Conservation (phyloP, 768 basidiomycete genomes). For the Mycena latifolia region DNA sequence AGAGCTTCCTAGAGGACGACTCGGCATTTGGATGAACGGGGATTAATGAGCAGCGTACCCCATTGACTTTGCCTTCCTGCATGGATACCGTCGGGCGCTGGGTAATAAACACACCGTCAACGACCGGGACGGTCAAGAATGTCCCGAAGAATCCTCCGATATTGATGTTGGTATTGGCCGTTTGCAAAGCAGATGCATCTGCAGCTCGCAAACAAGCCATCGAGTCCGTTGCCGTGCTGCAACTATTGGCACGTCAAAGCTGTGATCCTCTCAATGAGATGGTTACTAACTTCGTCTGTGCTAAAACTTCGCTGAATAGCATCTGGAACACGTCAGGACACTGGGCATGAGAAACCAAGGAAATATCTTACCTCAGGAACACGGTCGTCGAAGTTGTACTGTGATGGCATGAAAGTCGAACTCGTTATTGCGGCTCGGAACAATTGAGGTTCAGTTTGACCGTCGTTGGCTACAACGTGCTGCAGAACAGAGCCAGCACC, state of each 20-base stretch:
- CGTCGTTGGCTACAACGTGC: slow-evolving; percentile 48
- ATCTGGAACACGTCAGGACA: slow-evolving; percentile 19
- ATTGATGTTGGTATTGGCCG: slow-evolving; percentile 43
- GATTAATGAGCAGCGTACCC: slow-evolving; percentile 39
- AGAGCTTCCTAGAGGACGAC: slow-evolving; percentile 37
- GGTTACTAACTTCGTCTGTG: slow-evolving; percentile 35
- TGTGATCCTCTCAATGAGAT: not conserved
- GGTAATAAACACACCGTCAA: slow-evolving; percentile 50
- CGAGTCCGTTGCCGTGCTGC: slow-evolving; percentile 32
- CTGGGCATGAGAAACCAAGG: not conserved
- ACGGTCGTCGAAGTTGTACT: slow-evolving; percentile 47
- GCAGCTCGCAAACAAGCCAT: no score
- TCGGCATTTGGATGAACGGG: not conserved
- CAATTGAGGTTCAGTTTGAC: slow-evolving; percentile 46
- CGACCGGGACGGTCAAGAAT: slow-evolving; percentile 46
- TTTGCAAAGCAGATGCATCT: slow-evolving; percentile 39
- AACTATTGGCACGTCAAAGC: slow-evolving; percentile 31
- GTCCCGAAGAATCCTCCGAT: slow-evolving; percentile 44
- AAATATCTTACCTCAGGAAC: slow-evolving; percentile 25
- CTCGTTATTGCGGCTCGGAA: slow-evolving; percentile 49
- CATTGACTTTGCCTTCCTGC: slow-evolving; percentile 44
- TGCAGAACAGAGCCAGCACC: slow-evolving; percentile 52
- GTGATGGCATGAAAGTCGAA: no score
- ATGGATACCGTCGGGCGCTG: slow-evolving; percentile 49
- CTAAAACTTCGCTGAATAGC: slow-evolving; percentile 38